Base-by-base conservation (phyloP, 768 basidiomycete species). In the Sarcomyxa edulis region DNA sequence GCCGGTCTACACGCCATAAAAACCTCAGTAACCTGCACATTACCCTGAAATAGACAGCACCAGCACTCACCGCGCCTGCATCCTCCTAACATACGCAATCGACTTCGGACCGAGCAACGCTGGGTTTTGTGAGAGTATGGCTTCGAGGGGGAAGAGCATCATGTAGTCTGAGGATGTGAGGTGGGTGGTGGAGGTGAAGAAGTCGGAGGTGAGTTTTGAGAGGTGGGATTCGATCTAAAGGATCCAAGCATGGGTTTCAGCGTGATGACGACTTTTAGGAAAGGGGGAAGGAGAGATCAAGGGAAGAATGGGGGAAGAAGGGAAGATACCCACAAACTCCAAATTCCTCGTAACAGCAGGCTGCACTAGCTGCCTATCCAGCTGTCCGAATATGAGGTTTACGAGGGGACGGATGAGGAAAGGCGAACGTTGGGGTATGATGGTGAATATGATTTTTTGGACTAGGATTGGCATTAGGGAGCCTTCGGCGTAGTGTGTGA, bases 401-500 rank as follows among this genome's bases (percentile, higher is more conserved):
- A 63, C 44, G 15, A 66, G 26, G 10, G 64, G 61, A 7, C 64
- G 56, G 33, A 72, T 44, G 31, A 62, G 52, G 40, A 64, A 60
- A 0, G 68, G 63, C 2, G 61, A 46, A 14, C 55, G 50, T 12
- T 46, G 28, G 6, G 64, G 62, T 19, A 55, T 49, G 3, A 59
- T 25, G 32, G 45, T 46, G 26, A 62, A 61, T n/a, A 66, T 46
- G 15, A 59, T 40, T 35, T 60, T 58, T 37, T 60, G 62, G 27
- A 61, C 53, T 10, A 72, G 41, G 15, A 63, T 35, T 7, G 69
- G 69, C 63, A 65, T 64, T 7, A 68, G 39, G 9, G 67, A 62
- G 10, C 63, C 66, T 48, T 69, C 69, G 2, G 67, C 48, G 39
- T 64, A 69, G 44, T 69, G 67, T 5, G 53, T 52, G 43, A 60